Base-by-base conservation (phyloP, 352 stramenopile species). In the Phytophthora melonis region DNA sequence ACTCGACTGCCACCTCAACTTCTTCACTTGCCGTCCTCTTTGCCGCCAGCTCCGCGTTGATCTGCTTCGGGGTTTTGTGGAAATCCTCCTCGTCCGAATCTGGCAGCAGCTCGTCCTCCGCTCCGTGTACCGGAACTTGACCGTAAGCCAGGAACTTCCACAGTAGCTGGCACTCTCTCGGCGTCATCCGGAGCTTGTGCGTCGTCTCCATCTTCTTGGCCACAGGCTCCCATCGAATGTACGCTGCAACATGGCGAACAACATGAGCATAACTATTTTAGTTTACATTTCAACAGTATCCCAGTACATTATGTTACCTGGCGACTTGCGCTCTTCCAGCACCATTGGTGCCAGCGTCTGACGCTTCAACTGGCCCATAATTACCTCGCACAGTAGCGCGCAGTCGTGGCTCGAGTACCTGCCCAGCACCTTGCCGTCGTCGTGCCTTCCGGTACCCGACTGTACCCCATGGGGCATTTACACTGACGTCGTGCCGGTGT, bases 81-180 rank as follows among this genome's bases (percentile, higher is more conserved):
- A 84, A 83, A 25, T 89, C 79, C 19, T 92, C 84, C 8, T 80
- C 75, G 19, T 93, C 86, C 3, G 86, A 93, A 36, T 82, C 70
- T 0, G 71, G 60, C n/a, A 85, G 16, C 54, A 91, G 16, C n/a
- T 82, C 70, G 1, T 72, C 10, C 30, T 65, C 47, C 14, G 30
- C 47, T 4, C 41, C 14, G 14, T 9, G 62, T 10, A 43, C 30
- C 2, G 66, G 56, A 9, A 70, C 36, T 30, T 88, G 55, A 0
- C 74, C 84, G 58, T 94, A 94, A n/a, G 87, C 81, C 39, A 94
- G 64, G 54, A 88, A 94, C 71, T 93, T 94, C 87, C 87, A 94
- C 21, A 93, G 73, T 18, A 68, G 11, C 66, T 92, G 87, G 32
- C 85, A 92, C 3, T 88, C 80, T 36, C 60, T 63, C 0, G 83